These are phyloP conservation scores for Paxillus rubicundulus DNA, from an alignment of 768 basidiomycete genomes.

Conservation along the genomic window DNA sequence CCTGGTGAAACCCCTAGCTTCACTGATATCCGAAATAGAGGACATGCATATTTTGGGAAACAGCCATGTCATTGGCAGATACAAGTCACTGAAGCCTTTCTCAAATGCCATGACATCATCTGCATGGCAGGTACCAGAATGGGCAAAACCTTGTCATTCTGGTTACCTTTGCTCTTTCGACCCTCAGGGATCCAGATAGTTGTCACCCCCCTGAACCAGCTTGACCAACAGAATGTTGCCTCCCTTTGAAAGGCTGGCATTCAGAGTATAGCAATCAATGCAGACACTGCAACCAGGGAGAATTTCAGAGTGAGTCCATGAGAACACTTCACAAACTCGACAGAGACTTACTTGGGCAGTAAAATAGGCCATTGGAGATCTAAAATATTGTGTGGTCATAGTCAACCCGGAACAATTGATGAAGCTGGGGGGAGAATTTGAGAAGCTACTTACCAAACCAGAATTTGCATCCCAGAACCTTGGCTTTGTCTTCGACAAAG, in stretches of 20 bases:
- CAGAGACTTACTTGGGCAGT: not conserved
- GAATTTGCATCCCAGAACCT: not conserved
- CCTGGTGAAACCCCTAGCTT: no score
- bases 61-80: no score
- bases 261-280: not conserved
- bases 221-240: not conserved
- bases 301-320: not conserved
- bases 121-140: conserved; percentile 1
- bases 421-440: conserved; percentile 11
- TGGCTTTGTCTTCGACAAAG: conserved; percentile 18
- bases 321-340: not conserved
- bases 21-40: no score
- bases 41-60: no score
- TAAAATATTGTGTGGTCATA: conserved; percentile 1
- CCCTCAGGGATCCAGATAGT: not conserved
- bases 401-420: conserved; percentile 12
- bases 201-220: conserved; percentile 8
- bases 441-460: conserved; percentile 1
- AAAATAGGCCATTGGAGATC: not conserved
- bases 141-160: conserved; percentile 7
- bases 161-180: conserved; percentile 4
- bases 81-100: no score
- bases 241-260: not conserved
- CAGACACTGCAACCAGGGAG: not conserved
- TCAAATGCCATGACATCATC: no score